Conservation (phyloP, 2,329 filamentous ascomycete genomes). For the Clarireedia homoeocarpa region DNA sequence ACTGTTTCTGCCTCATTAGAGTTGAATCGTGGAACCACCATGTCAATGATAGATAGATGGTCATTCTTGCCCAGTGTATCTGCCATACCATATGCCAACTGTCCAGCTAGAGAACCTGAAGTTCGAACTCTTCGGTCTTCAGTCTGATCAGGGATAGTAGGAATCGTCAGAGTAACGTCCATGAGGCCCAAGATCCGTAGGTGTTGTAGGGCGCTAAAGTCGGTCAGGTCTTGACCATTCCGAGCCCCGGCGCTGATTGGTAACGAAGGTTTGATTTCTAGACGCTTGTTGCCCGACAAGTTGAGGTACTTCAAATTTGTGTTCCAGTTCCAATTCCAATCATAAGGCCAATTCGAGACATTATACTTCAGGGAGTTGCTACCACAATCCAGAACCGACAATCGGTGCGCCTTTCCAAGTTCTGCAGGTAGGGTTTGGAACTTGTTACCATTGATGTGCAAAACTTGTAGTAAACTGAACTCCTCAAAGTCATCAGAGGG, state of each 20-base stretch:
- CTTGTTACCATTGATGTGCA: slow-evolving; percentile 96
- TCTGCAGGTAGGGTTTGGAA: slow-evolving; percentile 96
- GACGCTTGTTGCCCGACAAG: slow-evolving; percentile 88
- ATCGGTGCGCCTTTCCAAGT: slow-evolving; percentile 85
- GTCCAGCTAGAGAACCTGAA: slow-evolving; percentile 88
- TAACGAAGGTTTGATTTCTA: slow-evolving; percentile 79
- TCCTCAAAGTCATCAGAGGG: slow-evolving; percentile 93
- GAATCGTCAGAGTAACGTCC: slow-evolving; percentile 93
- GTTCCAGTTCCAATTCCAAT: slow-evolving; percentile 99
- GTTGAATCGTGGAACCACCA: slow-evolving; percentile 88
- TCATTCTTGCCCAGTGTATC: slow-evolving; percentile 90
- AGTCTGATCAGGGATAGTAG: slow-evolving; percentile 88
- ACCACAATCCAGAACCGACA: slow-evolving; percentile 87
- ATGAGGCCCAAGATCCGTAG: slow-evolving; percentile 86
- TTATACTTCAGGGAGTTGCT: slow-evolving; percentile 98
- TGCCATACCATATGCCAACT: slow-evolving; percentile 93
- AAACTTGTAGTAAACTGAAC: slow-evolving; percentile 73
- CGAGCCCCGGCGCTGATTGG: slow-evolving; percentile 61
- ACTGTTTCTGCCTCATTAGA: slow-evolving; percentile 85
- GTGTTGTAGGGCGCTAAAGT: slow-evolving; percentile 79
- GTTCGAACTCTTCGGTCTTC: slow-evolving; percentile 93
- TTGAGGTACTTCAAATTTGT: slow-evolving; percentile 92
- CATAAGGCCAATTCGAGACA: slow-evolving; percentile 96
- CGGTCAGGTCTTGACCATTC: slow-evolving; percentile 67
- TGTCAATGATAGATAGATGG: slow-evolving; percentile 89